Conservation (phyloP, 768 basidiomycete genomes). For the Amanita pseudoporphyria region DNA sequence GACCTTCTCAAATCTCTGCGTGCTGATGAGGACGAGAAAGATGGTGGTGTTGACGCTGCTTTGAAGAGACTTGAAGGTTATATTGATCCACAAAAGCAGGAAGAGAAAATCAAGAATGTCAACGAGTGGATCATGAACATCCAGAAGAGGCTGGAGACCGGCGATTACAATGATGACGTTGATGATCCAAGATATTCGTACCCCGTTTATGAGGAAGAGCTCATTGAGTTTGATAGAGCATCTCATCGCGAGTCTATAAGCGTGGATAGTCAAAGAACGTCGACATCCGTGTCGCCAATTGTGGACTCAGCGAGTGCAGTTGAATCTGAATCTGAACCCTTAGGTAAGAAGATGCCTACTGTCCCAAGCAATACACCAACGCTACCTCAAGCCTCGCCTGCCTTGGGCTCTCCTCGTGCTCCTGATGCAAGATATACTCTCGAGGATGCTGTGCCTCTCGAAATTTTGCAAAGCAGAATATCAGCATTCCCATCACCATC, state of each 20-base stretch:
- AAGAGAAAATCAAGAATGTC: constrained; percentile 67
- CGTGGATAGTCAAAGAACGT: neutral
- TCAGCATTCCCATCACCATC: constrained; percentile 18
- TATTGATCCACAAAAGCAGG: constrained; percentile 63
- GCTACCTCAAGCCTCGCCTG: constrained; percentile 20
- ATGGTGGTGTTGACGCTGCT: constrained; percentile 76
- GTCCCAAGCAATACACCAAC: constrained; percentile 19
- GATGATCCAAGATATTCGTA: constrained; percentile 47
- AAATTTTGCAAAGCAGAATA: constrained; percentile 56
- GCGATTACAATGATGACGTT: constrained; percentile 43
- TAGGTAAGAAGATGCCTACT: neutral
- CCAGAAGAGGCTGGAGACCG: constrained; percentile 52
- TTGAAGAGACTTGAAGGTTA: constrained; percentile 76
- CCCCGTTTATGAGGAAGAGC: constrained; percentile 32
- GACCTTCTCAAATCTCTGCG: constrained; percentile 66
- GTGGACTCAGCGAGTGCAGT: neutral
- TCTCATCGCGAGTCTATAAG: constrained; percentile 14
- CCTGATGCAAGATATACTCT: too few relatives aligned
- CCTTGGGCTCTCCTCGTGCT: constrained; percentile 22
- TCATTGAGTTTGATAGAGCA: constrained; percentile 17
- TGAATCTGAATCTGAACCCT: neutral
- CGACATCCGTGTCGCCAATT: neutral
- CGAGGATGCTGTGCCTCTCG: constrained; percentile 56
- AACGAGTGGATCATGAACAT: constrained; percentile 76
- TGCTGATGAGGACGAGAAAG: constrained; percentile 51